Evolutionary conservation across 2,329 filamentous ascomycete genomes (phyloP).

Genomic region (Alternaria atra): DNA sequence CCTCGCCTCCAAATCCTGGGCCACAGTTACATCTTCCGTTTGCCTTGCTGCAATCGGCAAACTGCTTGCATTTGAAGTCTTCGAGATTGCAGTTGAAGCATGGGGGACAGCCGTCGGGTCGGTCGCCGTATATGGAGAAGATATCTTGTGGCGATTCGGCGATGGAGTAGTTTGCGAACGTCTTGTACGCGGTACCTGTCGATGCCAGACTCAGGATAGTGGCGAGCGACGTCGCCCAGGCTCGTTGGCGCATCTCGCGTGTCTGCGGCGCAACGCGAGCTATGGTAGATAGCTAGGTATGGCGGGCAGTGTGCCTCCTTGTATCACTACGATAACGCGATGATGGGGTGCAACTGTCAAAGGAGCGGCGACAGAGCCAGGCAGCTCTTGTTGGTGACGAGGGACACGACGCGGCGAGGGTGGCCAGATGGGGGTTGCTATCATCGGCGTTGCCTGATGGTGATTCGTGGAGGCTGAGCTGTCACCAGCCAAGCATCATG

Average conservation of each 20-base stretch:
- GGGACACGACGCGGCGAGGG: slow-evolving; percentile 8
- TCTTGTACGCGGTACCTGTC: slow-evolving; percentile 40
- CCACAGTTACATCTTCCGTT: slow-evolving; percentile 95
- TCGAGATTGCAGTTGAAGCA: slow-evolving; percentile 99
- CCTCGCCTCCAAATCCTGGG: slow-evolving; percentile 90
- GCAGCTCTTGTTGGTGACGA: slow-evolving; percentile 20
- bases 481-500: slow-evolving; percentile 24
- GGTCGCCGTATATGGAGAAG: slow-evolving; percentile 75
- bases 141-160: slow-evolving; percentile 59
- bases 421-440: slow-evolving; percentile 30
- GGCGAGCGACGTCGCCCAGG: slow-evolving; percentile 45
- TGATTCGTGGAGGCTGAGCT: slow-evolving; percentile 35
- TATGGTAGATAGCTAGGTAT: slow-evolving; percentile 16
- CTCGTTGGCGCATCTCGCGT: slow-evolving; percentile 46
- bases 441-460: slow-evolving; percentile 30
- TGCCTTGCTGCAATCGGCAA: slow-evolving; percentile 84
- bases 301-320: slow-evolving; percentile 6
- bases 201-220: slow-evolving; percentile 35
- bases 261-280: slow-evolving; percentile 36
- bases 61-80: slow-evolving; percentile 90
- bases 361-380: slow-evolving; percentile 22
- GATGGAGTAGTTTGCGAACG: slow-evolving; percentile 60
- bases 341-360: slow-evolving; percentile 7
- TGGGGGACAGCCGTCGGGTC: slow-evolving; percentile 80
- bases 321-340: not conserved